A percentile compares a stretch with the other conserved stretches of the same genome.
Evolutionary conservation across 1,284 basidiomycete species (phyloP).

Genomic region (Sanghuangporus sanghuang): DNA sequence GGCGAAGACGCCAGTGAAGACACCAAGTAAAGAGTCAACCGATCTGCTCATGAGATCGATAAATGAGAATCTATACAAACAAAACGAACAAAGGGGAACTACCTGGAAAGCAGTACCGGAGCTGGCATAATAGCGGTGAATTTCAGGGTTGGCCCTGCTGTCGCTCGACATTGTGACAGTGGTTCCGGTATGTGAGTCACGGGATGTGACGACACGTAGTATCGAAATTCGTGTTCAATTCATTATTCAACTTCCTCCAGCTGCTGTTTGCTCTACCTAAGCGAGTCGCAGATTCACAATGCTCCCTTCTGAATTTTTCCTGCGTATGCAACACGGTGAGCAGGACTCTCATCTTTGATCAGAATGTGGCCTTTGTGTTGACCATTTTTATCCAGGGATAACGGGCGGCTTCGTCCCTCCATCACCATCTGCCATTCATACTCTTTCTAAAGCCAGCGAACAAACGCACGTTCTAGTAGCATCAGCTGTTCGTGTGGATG

Average conservation of each 20-base stretch:
- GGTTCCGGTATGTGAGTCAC: not conserved
- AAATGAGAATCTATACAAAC: not conserved
- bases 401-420: slow-evolving; percentile 69
- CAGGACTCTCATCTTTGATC: not conserved
- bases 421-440: slow-evolving; percentile 49
- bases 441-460: slow-evolving; percentile 38
- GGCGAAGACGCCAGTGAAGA: slow-evolving; percentile 80
- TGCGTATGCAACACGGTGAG: slow-evolving; percentile 1
- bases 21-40: slow-evolving; percentile 70
- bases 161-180: too few species aligned
- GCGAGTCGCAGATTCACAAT: not conserved
- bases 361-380: not conserved
- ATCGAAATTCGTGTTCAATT: too few species aligned
- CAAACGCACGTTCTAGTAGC: slow-evolving; percentile 38
- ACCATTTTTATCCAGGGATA: slow-evolving; percentile 45
- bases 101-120: slow-evolving; percentile 10
- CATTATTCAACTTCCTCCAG: too few species aligned
- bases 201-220: not conserved
- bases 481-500: slow-evolving; percentile 42
- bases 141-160: not conserved
- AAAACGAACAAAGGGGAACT: not conserved
- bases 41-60: slow-evolving; percentile 32
- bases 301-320: not conserved
- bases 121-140: not conserved
- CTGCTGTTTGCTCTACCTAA: too few species aligned